These are phyloP conservation scores for Eucalyptus marginata DNA, from an alignment of 345 rosid species.

Conservation along the genomic window DNA sequence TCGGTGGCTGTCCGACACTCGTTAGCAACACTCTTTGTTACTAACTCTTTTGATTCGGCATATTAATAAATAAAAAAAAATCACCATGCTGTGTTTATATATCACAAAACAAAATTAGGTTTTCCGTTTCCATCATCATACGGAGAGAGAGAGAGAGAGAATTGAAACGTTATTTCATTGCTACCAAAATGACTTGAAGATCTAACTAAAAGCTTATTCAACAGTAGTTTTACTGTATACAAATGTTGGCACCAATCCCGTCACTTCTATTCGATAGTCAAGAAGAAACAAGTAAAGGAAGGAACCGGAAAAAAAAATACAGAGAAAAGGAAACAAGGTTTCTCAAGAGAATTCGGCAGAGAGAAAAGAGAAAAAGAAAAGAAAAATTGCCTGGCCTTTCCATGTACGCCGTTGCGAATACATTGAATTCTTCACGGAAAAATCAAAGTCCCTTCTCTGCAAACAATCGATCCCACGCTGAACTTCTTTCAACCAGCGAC, in stretches of 20 bases:
- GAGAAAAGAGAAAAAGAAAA: background rate
- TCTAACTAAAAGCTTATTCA: background rate
- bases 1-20: background rate
- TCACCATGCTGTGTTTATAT: background rate
- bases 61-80: background rate
- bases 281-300: background rate
- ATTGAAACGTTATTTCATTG: background rate
- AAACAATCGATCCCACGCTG: background rate
- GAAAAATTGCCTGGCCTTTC: conserved; percentile 28
- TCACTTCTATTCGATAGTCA: background rate
- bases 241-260: background rate
- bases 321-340: background rate
- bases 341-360: background rate
- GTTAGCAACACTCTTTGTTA: background rate
- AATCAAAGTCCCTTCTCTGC: background rate
- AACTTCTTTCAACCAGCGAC: background rate
- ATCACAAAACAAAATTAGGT: background rate
- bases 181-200: background rate
- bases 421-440: background rate
- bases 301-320: background rate
- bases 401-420: conserved; percentile 14
- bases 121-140: background rate
- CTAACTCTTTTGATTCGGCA: background rate
- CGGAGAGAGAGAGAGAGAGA: background rate
- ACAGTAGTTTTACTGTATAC: background rate